Conservation (phyloP, 2,329 filamentous ascomycete species). For the Colletotrichum nymphaeae region DNA sequence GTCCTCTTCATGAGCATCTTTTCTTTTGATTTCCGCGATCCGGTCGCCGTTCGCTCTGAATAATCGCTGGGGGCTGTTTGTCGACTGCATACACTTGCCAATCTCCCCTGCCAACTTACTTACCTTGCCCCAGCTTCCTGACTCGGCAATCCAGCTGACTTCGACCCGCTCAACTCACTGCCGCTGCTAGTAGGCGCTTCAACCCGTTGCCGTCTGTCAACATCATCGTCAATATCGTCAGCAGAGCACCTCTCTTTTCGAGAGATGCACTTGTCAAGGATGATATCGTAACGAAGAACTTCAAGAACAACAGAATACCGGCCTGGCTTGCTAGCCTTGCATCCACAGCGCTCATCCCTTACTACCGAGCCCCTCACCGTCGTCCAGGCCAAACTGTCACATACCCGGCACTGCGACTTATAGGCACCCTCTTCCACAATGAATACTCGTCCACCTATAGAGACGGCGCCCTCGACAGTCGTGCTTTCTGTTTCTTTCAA, state of each 20-base stretch:
- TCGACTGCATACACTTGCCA: conserved; percentile 19
- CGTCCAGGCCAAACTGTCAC: conserved; percentile 1
- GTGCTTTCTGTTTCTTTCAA: conserved; percentile 91
- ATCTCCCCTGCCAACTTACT: conserved; percentile 8
- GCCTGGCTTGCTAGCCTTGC: conserved; percentile 3
- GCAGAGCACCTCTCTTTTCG: conserved; percentile 2
- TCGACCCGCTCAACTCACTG: conserved; percentile 10
- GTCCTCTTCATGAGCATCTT: conserved; percentile 2
- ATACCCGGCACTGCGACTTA: conserved; percentile 8
- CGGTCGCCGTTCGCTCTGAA: background rate
- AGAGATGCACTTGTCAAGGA: conserved; percentile 12
- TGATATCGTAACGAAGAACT: conserved; percentile 23
- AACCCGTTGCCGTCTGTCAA: background rate
- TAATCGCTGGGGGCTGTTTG: background rate
- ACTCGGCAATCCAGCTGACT: conserved; percentile 32
- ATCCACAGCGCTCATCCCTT: conserved; percentile 3
- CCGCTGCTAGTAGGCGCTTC: conserved; percentile 3
- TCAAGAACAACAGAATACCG: conserved; percentile 5
- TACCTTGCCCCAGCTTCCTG: conserved; percentile 23
- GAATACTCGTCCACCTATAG: conserved; percentile 90
- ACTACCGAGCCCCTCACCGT: background rate
- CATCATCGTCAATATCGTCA: conserved; percentile 16
- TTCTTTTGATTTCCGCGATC: background rate
- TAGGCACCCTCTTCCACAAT: conserved; percentile 58
- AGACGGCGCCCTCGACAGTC: conserved; percentile 77